Conservation (phyloP, 306 rosid genomes). For the Cyamopsis tetragonoloba region DNA sequence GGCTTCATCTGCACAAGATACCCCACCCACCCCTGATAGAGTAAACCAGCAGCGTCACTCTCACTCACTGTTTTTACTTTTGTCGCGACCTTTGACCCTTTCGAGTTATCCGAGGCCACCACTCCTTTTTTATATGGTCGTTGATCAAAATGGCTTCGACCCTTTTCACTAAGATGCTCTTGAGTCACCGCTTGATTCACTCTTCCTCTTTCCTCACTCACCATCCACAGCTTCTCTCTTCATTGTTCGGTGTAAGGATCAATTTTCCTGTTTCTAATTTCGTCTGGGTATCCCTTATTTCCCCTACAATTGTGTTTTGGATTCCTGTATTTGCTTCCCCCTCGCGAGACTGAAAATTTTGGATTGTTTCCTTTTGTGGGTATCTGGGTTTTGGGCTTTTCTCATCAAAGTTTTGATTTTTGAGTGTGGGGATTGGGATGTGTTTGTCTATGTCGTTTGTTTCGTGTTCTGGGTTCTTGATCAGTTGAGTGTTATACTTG, state of each 20-base stretch:
- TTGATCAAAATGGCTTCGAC: slow-evolving; percentile 51
- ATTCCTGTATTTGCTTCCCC: neutral
- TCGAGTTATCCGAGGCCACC: neutral
- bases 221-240: slow-evolving; percentile 48
- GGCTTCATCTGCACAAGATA: no score
- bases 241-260: slow-evolving; percentile 53
- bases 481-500: slow-evolving; percentile 10
- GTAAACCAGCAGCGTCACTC: no score
- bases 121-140: slow-evolving; percentile 5
- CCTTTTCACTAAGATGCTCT: slow-evolving; percentile 47
- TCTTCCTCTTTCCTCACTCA: slow-evolving; percentile 34
- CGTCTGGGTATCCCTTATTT: slow-evolving; percentile 1
- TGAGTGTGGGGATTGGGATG: neutral
- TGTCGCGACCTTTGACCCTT: neutral
- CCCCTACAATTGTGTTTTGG: neutral
- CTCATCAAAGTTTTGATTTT: slow-evolving; percentile 21
- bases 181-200: slow-evolving; percentile 51
- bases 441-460: neutral
- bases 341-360: neutral
- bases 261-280: neutral
- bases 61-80: neutral
- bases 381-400: neutral
- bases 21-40: no score
- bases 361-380: slow-evolving; percentile 7
- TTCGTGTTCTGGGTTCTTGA: neutral